phyloP scores from a whole-genome alignment of 1,139 yeast species.

The Nakaseomyces uthaithaninus region DNA sequence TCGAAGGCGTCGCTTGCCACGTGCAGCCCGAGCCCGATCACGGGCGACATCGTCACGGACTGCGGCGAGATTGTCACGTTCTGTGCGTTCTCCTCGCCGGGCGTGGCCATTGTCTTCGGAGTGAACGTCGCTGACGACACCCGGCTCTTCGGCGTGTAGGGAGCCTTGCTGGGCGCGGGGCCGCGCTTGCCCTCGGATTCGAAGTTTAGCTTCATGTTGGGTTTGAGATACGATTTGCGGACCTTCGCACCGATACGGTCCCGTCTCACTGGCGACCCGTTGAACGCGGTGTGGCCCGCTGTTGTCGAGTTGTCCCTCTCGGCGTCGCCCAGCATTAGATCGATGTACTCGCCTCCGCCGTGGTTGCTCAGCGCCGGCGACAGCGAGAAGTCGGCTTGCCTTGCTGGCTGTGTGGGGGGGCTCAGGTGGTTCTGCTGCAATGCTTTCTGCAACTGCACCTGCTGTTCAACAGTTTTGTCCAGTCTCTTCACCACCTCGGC shows the following conservation, averaged over 20 bases:
- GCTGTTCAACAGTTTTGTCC: slow-evolving; percentile 13
- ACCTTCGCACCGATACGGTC: not conserved
- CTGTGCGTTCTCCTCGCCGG: not conserved
- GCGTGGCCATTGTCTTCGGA: slow-evolving; percentile 1
- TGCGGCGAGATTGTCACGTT: slow-evolving; percentile 4
- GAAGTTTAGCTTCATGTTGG: slow-evolving; percentile 5
- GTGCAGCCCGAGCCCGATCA: slow-evolving; percentile 9
- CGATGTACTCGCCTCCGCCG: not conserved
- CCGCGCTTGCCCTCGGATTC: too few relatives aligned
- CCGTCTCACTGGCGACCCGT: slow-evolving; percentile 4
- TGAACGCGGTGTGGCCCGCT: not conserved
- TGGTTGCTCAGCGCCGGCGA: slow-evolving; percentile 3
- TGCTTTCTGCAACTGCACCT: slow-evolving; percentile 13
- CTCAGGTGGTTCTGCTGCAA: slow-evolving; percentile 9
- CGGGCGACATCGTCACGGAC: slow-evolving; percentile 12
- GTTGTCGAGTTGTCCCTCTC: too few relatives aligned
- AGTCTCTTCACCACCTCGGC: slow-evolving; percentile 13
- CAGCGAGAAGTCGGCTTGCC: slow-evolving; percentile 4
- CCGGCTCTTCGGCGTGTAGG: slow-evolving; percentile 8
- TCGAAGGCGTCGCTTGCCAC: slow-evolving; percentile 16
- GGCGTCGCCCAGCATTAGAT: not conserved
- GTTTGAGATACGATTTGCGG: not conserved
- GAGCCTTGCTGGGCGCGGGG: not conserved
- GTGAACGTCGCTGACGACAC: slow-evolving; percentile 6
- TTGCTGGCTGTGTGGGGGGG: slow-evolving; percentile 1